Conservation (phyloP, 139 green algal genomes). For the Gonium pectorale region DNA sequence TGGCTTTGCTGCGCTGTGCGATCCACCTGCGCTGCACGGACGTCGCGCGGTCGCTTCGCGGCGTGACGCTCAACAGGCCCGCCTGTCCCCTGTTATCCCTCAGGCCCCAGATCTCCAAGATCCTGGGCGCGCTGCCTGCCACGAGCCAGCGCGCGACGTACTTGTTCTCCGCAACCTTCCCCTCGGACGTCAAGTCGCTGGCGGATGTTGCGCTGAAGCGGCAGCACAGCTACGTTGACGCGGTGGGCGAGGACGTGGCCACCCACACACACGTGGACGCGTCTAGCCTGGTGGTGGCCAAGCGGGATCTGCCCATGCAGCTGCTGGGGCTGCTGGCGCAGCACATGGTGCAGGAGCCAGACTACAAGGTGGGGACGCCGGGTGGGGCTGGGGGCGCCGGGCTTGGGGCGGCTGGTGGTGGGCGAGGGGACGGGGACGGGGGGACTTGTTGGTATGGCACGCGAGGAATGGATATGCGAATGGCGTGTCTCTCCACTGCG, state of each 20-base stretch:
- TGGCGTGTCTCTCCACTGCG: no score
- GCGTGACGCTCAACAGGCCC: no score
- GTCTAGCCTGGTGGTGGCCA: conserved; percentile 24
- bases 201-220: conserved; percentile 42
- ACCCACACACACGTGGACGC: conserved; percentile 52
- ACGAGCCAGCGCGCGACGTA: conserved; percentile 83
- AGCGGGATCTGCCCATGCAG: conserved; percentile 8
- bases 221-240: conserved; percentile 53
- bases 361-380: conserved; percentile 74
- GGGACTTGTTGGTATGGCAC: not conserved
- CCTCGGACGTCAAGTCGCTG: conserved; percentile 77
- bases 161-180: conserved; percentile 92
- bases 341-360: conserved; percentile 59
- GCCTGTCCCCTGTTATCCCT: no score
- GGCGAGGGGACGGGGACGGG: not conserved
- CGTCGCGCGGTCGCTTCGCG: no score
- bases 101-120: conserved; percentile 67
- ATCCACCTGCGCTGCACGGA: no score
- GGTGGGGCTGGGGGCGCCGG: no score
- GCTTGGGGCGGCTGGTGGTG: no score
- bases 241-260: conserved; percentile 51
- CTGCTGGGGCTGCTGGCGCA: conserved; percentile 50
- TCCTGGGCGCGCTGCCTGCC: conserved; percentile 74
- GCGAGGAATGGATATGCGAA: no score
- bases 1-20: no score